Percentiles rank a stretch among this genome's conserved stretches.
phyloP scores from a whole-genome alignment of 2,329 filamentous ascomycete genomes.

The Rhynchosporium graminicola region DNA sequence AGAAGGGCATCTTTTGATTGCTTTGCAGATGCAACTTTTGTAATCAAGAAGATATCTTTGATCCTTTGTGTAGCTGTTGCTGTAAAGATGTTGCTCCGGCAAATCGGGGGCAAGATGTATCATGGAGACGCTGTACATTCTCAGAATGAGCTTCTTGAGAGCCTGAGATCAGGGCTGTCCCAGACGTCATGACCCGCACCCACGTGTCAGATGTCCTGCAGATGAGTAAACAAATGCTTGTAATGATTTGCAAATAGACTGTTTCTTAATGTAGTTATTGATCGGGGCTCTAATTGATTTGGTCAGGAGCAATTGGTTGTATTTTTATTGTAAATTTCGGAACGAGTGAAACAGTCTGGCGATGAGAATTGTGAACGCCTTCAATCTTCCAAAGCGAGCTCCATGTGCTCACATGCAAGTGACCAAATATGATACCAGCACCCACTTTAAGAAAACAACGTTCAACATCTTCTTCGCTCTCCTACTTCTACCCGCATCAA shows the following conservation, averaged over 20 bases:
- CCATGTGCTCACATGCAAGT: too few species aligned
- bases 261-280: background rate
- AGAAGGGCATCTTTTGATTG: constrained; percentile 30
- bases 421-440: background rate
- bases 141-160: constrained; percentile 7
- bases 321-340: background rate
- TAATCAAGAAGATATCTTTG: background rate
- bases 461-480: too few species aligned
- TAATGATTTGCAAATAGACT: too few species aligned
- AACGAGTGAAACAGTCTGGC: background rate
- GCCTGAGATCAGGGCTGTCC: background rate
- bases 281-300: background rate
- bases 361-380: background rate
- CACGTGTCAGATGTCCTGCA: background rate
- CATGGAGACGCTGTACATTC: constrained; percentile 7
- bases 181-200: constrained; percentile 13
- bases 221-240: constrained; percentile 1
- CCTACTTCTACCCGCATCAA: too few species aligned
- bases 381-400: constrained; percentile 6
- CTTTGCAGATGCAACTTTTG: constrained; percentile 3
- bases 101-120: constrained; percentile 2
- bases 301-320: background rate
- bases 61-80: background rate
- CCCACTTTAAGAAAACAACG: background rate
- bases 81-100: background rate